Evolutionary conservation across 164 flowering plant genomes (phyloP).

Genomic region (Litsea cubeba): DNA sequence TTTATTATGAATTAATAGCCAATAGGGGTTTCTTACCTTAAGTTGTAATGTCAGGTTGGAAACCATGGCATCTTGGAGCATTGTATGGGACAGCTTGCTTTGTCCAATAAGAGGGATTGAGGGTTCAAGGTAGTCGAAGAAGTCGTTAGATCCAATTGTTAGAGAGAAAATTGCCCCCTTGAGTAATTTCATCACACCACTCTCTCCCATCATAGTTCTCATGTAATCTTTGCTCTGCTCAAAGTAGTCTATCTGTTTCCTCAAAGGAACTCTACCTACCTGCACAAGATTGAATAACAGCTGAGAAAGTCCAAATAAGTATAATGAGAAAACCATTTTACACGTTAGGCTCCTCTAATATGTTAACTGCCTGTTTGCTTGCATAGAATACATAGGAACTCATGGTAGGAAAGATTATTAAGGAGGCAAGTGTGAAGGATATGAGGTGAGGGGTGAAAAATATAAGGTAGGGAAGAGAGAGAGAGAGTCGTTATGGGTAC

Average conservation of each 20-base stretch:
- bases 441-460: too few relatives aligned
- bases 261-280: conserved; percentile 55
- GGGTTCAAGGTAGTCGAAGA: conserved; percentile 48
- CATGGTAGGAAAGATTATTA: too few relatives aligned
- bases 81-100: conserved; percentile 24
- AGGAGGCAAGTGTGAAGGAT: too few relatives aligned
- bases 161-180: conserved; percentile 50
- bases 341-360: not conserved
- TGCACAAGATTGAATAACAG: conserved; percentile 14
- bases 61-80: conserved; percentile 48
- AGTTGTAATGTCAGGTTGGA: conserved; percentile 59
- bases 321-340: not conserved
- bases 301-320: not conserved
- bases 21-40: conserved; percentile 33
- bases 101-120: conserved; percentile 34
- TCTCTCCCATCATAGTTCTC: conserved; percentile 39
- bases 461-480: not conserved
- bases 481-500: conserved; percentile 12
- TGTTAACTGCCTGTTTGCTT: too few relatives aligned
- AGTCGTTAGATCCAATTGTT: conserved; percentile 62
- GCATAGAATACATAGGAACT: too few relatives aligned
- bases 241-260: conserved; percentile 44
- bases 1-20: not conserved
- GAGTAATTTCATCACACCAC: conserved; percentile 21
- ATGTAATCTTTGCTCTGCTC: conserved; percentile 36